Percentiles rank a stretch among this genome's conserved stretches.
Evolutionary conservation across 192 early-diverging fungal genomes (phyloP).

Genomic region (Spizellomyces sp.): DNA sequence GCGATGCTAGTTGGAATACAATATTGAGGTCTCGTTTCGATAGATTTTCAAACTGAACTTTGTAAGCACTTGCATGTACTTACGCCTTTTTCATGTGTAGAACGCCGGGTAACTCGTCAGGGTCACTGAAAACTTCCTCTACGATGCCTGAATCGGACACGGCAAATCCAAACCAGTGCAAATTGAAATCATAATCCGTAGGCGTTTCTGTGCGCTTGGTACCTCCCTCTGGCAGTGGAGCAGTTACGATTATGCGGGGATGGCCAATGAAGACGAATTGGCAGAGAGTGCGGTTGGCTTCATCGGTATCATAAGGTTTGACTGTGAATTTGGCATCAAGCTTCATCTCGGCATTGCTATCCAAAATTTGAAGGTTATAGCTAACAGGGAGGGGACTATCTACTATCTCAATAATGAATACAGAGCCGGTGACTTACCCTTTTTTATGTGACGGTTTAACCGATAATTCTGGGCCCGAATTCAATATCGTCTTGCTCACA

Average conservation of each 20-base stretch:
- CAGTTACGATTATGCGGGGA: background rate
- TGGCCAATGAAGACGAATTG: background rate
- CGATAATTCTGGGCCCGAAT: no score
- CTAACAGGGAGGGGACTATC: no score
- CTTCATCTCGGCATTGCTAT: background rate
- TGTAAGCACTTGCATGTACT: no score
- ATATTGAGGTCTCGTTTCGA: no score
- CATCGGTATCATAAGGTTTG: background rate
- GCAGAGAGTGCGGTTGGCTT: background rate
- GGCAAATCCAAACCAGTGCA: slow-evolving; percentile 8
- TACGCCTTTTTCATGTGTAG: background rate
- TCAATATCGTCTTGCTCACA: no score
- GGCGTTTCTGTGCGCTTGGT: background rate
- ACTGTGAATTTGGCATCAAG: background rate
- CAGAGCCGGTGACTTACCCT: no score
- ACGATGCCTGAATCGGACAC: background rate
- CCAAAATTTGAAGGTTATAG: no score
- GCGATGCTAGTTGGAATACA: background rate
- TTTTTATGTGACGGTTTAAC: no score
- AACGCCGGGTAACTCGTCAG: background rate
- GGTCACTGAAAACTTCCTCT: background rate
- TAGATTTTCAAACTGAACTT: no score
- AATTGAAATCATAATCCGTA: background rate
- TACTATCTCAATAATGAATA: no score
- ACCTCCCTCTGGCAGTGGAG: background rate